Percentiles rank a stretch among this genome's conserved stretches.
Evolutionary conservation across 805 yeast genomes (phyloP).

Genomic region (Saturnispora besseyi): DNA sequence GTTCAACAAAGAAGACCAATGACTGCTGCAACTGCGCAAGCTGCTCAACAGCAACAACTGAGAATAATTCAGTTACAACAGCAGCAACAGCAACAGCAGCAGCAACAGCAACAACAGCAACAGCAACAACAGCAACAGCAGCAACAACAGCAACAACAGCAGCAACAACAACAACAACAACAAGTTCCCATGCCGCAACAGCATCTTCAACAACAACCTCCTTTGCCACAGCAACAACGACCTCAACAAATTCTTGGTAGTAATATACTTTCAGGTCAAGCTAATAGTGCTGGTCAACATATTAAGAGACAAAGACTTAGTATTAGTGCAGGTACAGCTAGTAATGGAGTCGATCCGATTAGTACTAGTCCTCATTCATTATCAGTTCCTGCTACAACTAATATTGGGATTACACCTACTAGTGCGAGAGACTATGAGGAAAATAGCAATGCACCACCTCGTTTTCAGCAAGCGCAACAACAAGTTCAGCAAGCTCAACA

Average conservation of each 20-base stretch:
- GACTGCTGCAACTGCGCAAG: conserved; percentile 2
- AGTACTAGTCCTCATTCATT: conserved; percentile 12
- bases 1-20: conserved; percentile 4
- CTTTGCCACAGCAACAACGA: conserved; percentile 10
- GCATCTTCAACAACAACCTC: conserved; percentile 10
- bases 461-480: conserved; percentile 14
- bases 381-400: conserved; percentile 14
- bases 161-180: conserved; percentile 2
- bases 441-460: conserved; percentile 34
- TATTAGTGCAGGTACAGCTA: conserved; percentile 13
- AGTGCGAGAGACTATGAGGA: conserved; percentile 67
- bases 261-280: conserved; percentile 14
- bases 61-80: conserved; percentile 3
- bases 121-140: conserved; percentile 12
- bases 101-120: conserved; percentile 11
- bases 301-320: conserved; percentile 13
- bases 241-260: conserved; percentile 13
- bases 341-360: conserved; percentile 15
- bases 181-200: conserved; percentile 12
- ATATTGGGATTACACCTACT: conserved; percentile 2
- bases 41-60: conserved; percentile 7
- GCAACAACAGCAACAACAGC: conserved; percentile 5
- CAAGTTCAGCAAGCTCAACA: neutral
- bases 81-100: conserved; percentile 3
- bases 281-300: conserved; percentile 11